Base-by-base conservation (phyloP, 2,329 filamentous ascomycete species). In the Xenoacremonium recifei region DNA sequence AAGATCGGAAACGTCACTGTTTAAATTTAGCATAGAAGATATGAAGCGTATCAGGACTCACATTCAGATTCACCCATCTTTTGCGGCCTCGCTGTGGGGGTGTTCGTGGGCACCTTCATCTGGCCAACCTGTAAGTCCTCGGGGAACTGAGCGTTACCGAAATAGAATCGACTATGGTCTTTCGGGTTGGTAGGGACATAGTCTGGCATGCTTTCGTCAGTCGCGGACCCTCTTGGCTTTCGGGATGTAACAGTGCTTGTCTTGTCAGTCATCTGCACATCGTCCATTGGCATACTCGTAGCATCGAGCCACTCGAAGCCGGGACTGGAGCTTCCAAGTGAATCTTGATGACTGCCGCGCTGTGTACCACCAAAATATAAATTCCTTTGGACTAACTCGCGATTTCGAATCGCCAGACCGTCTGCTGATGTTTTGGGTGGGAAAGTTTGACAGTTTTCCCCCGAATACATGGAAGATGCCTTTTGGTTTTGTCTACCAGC, bases 131-230 rank as follows among this genome's bases (percentile, higher is more conserved):
- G 42, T 4, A 39, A 51, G n/a, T 54, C 59, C n/a, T 63, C 62
- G 11, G 38, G 20, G 13, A 50, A 36, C 6, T 42, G 39, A 6
- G 37, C 39, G n/a, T n/a, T n/a, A n/a, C n/a, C n/a, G n/a, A n/a
- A n/a, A n/a, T n/a, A n/a, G n/a, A n/a, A n/a, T n/a, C n/a, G n/a
- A n/a, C n/a, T 40, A 15, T 41, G 44, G 4, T 49, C 48, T 19
- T 41, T 39, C 10, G 42, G 42, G 3, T 30, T 15, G 3, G 45
- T 43, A 2, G 58, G 50, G 4, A 57, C 35, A 37, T 68, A 74
- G 47, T 74, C 68, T 2, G 66, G 62, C 68, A 75, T 70, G 54
- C 62, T 70, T 5, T 54, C 53, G 48, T 75, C 70, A 2, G 65
- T 67, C 42, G 56, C 66, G 1, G 62, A 62, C 21, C 63, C 57